Conservation (phyloP, 2,329 filamentous ascomycete species). For the Alternaria postmessia region DNA sequence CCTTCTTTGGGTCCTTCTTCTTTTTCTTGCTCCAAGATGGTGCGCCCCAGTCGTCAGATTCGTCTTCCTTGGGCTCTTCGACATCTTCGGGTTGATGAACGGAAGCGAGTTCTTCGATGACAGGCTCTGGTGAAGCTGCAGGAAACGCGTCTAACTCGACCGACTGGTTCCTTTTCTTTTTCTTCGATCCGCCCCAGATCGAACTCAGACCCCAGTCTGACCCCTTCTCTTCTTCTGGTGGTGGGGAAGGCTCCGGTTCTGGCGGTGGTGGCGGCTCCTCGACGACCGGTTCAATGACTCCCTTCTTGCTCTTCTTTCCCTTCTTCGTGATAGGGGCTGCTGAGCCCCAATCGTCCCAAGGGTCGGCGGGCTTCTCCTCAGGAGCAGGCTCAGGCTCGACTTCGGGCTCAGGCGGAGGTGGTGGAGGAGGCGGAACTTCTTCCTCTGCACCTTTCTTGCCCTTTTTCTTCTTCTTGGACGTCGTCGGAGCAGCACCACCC, state of each 20-base stretch:
- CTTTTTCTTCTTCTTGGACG: slow-evolving; percentile 46
- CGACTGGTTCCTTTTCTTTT: slow-evolving; percentile 57
- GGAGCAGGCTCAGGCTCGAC: slow-evolving; percentile 36
- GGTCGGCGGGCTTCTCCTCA: slow-evolving; percentile 35
- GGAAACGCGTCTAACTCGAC: slow-evolving; percentile 46
- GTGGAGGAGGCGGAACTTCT: slow-evolving; percentile 38
- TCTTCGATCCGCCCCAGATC: slow-evolving; percentile 54
- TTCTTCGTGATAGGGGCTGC: slow-evolving; percentile 30
- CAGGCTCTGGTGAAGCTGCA: slow-evolving; percentile 35
- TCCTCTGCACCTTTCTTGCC: slow-evolving; percentile 41
- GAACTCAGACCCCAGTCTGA: slow-evolving; percentile 48
- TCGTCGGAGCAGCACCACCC: slow-evolving; percentile 34
- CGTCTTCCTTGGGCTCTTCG: slow-evolving; percentile 59
- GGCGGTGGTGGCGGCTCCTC: slow-evolving; percentile 31
- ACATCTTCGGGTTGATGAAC: slow-evolving; percentile 57
- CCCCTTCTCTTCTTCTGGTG: slow-evolving; percentile 43
- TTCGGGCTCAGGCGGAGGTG: slow-evolving; percentile 47
- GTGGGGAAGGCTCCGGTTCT: slow-evolving; percentile 36
- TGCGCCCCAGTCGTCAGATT: slow-evolving; percentile 64
- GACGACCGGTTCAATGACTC: slow-evolving; percentile 43
- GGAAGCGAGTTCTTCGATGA: slow-evolving; percentile 37
- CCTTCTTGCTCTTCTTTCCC: slow-evolving; percentile 44
- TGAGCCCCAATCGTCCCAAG: slow-evolving; percentile 41
- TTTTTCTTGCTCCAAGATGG: slow-evolving; percentile 64
- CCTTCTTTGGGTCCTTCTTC: slow-evolving; percentile 50